Conservation (phyloP, 257 asterid species). For the Anisodus tanguticus region DNA sequence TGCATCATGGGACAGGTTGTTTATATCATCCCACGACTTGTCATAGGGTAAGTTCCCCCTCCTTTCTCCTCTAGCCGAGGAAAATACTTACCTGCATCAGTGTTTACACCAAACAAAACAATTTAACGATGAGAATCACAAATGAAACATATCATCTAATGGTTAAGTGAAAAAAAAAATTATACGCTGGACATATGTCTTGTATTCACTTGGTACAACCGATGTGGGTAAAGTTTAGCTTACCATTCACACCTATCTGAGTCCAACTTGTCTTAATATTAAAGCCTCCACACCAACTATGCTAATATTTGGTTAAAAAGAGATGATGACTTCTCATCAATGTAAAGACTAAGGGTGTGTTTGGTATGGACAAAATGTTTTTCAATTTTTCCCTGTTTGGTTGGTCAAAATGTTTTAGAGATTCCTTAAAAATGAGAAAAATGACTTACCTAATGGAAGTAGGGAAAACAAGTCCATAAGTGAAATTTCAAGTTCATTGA, state of each 20-base stretch:
- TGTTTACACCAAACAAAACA: not conserved
- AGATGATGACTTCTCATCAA: not conserved
- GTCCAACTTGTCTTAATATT: not conserved
- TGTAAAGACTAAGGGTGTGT: not conserved
- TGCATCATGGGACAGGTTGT: slow-evolving; percentile 72
- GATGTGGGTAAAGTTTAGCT: not conserved
- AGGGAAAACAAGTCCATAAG: no score
- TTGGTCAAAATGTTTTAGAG: no score
- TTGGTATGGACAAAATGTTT: no score
- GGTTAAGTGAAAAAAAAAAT: not conserved
- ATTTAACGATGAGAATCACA: not conserved
- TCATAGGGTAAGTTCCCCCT: slow-evolving; percentile 50
- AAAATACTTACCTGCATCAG: not conserved
- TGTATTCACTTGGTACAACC: not conserved
- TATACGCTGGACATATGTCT: not conserved
- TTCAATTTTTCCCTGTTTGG: no score
- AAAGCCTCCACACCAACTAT: not conserved
- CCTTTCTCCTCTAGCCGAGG: not conserved
- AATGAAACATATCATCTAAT: not conserved
- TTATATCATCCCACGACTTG: slow-evolving; percentile 59
- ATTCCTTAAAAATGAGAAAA: no score
- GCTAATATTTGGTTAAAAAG: not conserved
- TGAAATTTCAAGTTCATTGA: no score
- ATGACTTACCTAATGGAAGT: no score
- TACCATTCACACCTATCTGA: not conserved